A percentile compares a stretch with the other conserved stretches of the same genome.
These are phyloP conservation scores for Exophiala dermatitidis DNA, from an alignment of 2,329 filamentous ascomycete genomes.

Conservation along the genomic window DNA sequence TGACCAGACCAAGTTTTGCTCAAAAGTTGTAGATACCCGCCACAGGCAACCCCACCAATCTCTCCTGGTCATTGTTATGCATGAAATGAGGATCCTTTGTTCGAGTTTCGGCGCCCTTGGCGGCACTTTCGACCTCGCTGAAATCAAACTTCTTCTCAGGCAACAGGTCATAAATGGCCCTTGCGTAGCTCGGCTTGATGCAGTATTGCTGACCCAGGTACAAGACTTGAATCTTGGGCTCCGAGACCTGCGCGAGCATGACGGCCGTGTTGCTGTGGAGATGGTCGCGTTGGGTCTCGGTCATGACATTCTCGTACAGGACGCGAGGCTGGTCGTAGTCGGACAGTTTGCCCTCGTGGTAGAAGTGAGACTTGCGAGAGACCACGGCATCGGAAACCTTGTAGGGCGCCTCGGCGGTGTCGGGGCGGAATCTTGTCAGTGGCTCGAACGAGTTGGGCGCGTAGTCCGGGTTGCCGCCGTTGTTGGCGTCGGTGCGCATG, in stretches of 20 bases:
- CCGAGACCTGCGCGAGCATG: constrained; percentile 40
- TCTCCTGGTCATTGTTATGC: constrained; percentile 8
- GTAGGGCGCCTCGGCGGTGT: constrained; percentile 46
- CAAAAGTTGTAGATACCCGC: constrained; percentile 6
- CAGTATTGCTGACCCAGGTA: constrained; percentile 49
- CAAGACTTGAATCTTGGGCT: constrained; percentile 42
- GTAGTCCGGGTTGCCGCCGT: constrained; percentile 45
- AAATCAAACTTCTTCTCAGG: constrained; percentile 42
- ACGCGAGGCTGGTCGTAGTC: constrained; percentile 48
- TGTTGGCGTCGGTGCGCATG: constrained; percentile 36
- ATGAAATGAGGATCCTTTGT: constrained; percentile 16
- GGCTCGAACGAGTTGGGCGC: constrained; percentile 44
- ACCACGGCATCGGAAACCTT: constrained; percentile 45
- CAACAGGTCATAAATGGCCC: constrained; percentile 42
- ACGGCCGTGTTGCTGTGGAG: constrained; percentile 46
- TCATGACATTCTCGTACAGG: constrained; percentile 47
- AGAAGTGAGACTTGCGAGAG: constrained; percentile 48
- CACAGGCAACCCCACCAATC: constrained; percentile 8
- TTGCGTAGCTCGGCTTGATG: constrained; percentile 43
- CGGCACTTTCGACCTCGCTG: constrained; percentile 40
- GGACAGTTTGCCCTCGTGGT: constrained; percentile 47
- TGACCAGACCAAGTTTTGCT: not conserved
- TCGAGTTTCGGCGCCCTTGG: constrained; percentile 38
- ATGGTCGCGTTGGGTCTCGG: constrained; percentile 37
- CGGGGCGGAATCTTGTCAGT: constrained; percentile 45